Percentiles rank a stretch among this genome's conserved stretches.
Evolutionary conservation across 441 rosid genomes (phyloP).

Genomic region (Gossypium trilobum): DNA sequence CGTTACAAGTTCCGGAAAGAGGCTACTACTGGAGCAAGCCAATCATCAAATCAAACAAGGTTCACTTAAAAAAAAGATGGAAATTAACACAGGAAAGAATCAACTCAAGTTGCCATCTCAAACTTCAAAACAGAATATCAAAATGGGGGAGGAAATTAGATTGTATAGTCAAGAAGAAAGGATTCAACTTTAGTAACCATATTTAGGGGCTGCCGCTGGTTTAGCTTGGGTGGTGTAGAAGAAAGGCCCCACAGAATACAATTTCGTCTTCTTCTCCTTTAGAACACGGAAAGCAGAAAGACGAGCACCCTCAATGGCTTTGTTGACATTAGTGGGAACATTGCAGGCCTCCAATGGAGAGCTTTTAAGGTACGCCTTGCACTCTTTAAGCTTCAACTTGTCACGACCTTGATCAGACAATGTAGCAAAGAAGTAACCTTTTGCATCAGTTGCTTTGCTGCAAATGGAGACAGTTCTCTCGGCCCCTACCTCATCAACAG

Average conservation of each 20-base stretch:
- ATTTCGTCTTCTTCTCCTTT: conserved; percentile 30
- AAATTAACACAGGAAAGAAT: neutral
- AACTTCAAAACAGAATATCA: neutral
- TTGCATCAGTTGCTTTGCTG: conserved; percentile 33
- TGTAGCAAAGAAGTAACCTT: conserved; percentile 40
- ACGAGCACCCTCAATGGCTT: conserved; percentile 37
- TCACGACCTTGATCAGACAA: conserved; percentile 18
- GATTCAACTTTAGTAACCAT: neutral
- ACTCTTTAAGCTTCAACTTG: conserved; percentile 23
- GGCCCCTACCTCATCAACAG: conserved; percentile 25
- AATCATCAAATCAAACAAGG: neutral
- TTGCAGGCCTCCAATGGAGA: conserved; percentile 37
- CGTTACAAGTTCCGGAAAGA: neutral
- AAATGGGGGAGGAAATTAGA: neutral
- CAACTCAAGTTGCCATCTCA: neutral
- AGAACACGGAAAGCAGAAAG: conserved; percentile 29
- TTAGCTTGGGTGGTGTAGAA: conserved; percentile 29
- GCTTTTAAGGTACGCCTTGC: conserved; percentile 37
- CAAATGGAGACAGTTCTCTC: conserved; percentile 28
- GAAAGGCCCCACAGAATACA: conserved; percentile 43
- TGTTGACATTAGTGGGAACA: conserved; percentile 36
- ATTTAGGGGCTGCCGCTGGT: neutral
- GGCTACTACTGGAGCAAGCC: neutral
- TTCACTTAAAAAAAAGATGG: neutral
- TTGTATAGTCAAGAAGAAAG: neutral